phyloP scores from a whole-genome alignment of 2,329 filamentous ascomycete species.

The Tolypocladium pustulatum region DNA sequence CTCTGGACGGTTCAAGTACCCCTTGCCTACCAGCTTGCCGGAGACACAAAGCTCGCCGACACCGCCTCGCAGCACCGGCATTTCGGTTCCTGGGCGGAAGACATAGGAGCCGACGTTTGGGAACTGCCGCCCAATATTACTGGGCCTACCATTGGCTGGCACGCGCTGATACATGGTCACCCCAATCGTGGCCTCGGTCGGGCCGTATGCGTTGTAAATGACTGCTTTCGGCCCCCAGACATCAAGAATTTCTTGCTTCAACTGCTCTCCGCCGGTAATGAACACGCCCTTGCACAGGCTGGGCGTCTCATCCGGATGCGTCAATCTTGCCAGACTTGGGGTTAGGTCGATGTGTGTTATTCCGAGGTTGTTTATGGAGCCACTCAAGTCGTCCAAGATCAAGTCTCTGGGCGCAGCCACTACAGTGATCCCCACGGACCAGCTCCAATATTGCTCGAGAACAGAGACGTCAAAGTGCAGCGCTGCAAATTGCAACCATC shows the following conservation, averaged over 20 bases:
- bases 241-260: conserved; percentile 83
- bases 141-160: conserved; percentile 64
- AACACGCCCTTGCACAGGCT: conserved; percentile 74
- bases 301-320: conserved; percentile 73
- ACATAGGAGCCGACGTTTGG: conserved; percentile 81
- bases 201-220: conserved; percentile 89
- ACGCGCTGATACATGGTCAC: conserved; percentile 84
- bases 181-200: conserved; percentile 87
- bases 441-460: conserved; percentile 90
- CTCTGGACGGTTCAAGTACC: conserved; percentile 73
- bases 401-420: conserved; percentile 75
- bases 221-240: conserved; percentile 69
- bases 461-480: conserved; percentile 94
- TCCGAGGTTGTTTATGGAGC: conserved; percentile 56
- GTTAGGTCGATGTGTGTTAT: conserved; percentile 92
- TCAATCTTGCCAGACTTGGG: conserved; percentile 69
- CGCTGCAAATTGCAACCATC: conserved; percentile 87
- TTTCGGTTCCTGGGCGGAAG: conserved; percentile 55
- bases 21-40: conserved; percentile 77
- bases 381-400: conserved; percentile 72
- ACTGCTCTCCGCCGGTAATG: conserved; percentile 81
- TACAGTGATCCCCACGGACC: conserved; percentile 80
- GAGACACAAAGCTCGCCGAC: conserved; percentile 85
- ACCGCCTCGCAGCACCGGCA: conserved; percentile 64
- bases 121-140: conserved; percentile 82